Conservation (phyloP, 192 early-diverging fungal species). For the Backusella westeae region DNA sequence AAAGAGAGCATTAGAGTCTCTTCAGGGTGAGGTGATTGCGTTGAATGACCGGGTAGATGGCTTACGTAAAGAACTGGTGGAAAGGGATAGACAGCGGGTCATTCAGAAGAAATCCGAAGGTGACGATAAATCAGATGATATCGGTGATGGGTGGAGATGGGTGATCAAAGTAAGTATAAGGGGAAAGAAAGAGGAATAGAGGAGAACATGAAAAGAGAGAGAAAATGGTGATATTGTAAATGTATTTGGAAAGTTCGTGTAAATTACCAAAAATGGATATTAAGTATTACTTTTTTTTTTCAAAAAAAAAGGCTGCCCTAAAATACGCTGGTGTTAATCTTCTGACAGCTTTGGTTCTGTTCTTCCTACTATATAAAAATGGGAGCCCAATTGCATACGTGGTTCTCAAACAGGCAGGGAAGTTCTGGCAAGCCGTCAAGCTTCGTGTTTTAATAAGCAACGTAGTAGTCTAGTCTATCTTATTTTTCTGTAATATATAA, state of each 20-base stretch:
- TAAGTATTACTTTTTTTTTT: constrained; percentile 7
- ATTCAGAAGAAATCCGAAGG: not conserved
- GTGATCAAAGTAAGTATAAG: not conserved
- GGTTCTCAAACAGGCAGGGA: constrained; percentile 1
- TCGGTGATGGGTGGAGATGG: constrained; percentile 28
- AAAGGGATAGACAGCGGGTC: constrained; percentile 13
- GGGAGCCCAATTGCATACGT: constrained; percentile 26
- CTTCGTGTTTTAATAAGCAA: constrained; percentile 7
- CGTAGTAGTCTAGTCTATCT: not conserved
- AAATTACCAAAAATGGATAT: not conserved
- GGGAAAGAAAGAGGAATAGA: not conserved
- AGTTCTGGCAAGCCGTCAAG: constrained; percentile 3
- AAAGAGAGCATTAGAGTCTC: constrained; percentile 33
- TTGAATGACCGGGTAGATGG: constrained; percentile 37
- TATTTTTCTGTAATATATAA: constrained; percentile 7
- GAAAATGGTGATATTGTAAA: not conserved
- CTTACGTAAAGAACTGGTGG: constrained; percentile 29
- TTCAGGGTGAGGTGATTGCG: constrained; percentile 34
- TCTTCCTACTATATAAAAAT: constrained; percentile 23
- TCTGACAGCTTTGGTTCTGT: constrained; percentile 27
- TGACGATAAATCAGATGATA: constrained; percentile 9
- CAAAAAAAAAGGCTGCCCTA: constrained; percentile 19
- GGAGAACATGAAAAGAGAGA: not conserved
- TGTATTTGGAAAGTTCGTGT: not conserved
- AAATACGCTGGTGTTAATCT: constrained; percentile 35